Evolutionary conservation across 169 alveolate genomes (phyloP).

Genomic region (Miamiensis avidus): DNA sequence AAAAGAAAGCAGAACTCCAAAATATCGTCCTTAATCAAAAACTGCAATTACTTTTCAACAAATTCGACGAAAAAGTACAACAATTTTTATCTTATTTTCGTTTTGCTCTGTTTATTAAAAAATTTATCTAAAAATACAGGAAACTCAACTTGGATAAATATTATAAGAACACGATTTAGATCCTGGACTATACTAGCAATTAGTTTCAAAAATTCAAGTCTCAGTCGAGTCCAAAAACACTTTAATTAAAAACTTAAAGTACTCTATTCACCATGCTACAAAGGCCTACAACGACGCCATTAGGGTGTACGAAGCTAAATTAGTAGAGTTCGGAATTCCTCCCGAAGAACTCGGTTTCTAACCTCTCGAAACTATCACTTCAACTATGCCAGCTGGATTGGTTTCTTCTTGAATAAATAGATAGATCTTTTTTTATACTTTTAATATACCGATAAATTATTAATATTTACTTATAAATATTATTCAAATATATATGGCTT

Average conservation of each 20-base stretch:
- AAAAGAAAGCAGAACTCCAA: slow-evolving; percentile 38
- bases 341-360: slow-evolving; percentile 85
- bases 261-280: slow-evolving; percentile 81
- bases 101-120: background rate
- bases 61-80: slow-evolving; percentile 29
- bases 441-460: background rate
- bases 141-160: slow-evolving; percentile 63
- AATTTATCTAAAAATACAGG: slow-evolving; percentile 28
- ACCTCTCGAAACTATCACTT: slow-evolving; percentile 73
- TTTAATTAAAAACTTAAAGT: slow-evolving; percentile 67
- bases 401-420: slow-evolving; percentile 69
- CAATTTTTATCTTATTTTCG: background rate
- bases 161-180: slow-evolving; percentile 64
- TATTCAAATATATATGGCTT: too few relatives aligned
- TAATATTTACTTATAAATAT: too few relatives aligned
- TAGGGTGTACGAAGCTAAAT: slow-evolving; percentile 84
- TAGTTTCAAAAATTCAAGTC: slow-evolving; percentile 64
- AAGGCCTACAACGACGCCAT: slow-evolving; percentile 85
- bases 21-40: slow-evolving; percentile 24
- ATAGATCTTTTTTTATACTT: background rate
- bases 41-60: slow-evolving; percentile 20
- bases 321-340: slow-evolving; percentile 86
- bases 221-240: slow-evolving; percentile 79
- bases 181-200: slow-evolving; percentile 59
- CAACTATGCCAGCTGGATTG: slow-evolving; percentile 88